Evolutionary conservation across 352 stramenopile genomes (phyloP).

Genomic region (Pythium vanterpoolii): DNA sequence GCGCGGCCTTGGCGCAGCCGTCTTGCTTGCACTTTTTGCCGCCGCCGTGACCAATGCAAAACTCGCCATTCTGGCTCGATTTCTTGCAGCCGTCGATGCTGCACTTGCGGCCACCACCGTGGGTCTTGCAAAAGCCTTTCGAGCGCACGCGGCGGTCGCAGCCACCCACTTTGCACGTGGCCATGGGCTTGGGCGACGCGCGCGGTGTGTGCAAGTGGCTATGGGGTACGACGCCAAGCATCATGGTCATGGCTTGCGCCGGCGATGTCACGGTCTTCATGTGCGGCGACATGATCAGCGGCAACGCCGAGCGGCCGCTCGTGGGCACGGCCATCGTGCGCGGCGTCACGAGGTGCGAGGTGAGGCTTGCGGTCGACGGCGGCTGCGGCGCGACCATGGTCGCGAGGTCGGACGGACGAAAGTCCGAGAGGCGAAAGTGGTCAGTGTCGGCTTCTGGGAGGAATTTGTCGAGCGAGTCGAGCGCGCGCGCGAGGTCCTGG

Average conservation of each 20-base stretch:
- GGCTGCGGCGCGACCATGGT: constrained; percentile 18
- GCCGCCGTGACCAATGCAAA: constrained; percentile 84
- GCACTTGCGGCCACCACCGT: constrained; percentile 78
- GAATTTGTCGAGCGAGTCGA: constrained; percentile 72
- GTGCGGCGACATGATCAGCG: constrained; percentile 36
- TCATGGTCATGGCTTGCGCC: constrained; percentile 28
- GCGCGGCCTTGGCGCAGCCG: constrained; percentile 76
- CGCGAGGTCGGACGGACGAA: constrained; percentile 18
- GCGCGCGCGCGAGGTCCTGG: constrained; percentile 66
- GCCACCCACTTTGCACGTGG: constrained; percentile 53
- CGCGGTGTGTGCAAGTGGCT: constrained; percentile 26
- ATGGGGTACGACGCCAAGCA: constrained; percentile 29
- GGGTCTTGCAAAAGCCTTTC: constrained; percentile 86
- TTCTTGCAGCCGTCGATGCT: constrained; percentile 86
- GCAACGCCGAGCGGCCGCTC: constrained; percentile 30
- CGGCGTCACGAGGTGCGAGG: constrained; percentile 30
- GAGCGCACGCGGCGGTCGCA: constrained; percentile 68
- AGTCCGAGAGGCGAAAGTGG: constrained; percentile 37
- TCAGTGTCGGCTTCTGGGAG: constrained; percentile 66
- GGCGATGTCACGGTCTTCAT: constrained; percentile 31
- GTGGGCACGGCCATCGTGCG: constrained; percentile 23
- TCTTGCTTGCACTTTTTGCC: constrained; percentile 87
- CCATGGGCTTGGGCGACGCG: constrained; percentile 53
- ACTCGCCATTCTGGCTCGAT: constrained; percentile 83
- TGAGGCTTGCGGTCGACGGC: constrained; percentile 9